Evolutionary conservation across 139 green algal genomes (phyloP).

Genomic region (Chlorella sp.): DNA sequence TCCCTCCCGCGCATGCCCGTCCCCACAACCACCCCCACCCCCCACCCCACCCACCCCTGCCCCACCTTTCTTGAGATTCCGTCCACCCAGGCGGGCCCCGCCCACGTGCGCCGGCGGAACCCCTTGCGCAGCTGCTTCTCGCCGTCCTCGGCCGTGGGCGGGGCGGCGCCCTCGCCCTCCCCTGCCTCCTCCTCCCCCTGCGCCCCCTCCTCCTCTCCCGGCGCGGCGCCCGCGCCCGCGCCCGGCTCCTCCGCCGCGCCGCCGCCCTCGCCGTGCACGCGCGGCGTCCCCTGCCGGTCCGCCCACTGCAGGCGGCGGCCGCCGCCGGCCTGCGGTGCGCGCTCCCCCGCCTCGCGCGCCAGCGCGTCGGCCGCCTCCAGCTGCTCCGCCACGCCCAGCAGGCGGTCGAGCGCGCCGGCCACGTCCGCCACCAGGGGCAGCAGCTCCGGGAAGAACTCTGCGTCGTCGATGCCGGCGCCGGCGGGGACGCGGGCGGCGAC

Average conservation of each 20-base stretch:
- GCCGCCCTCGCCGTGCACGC: not conserved
- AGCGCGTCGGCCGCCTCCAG: constrained; percentile 2
- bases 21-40: not conserved
- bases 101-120: constrained; percentile 62
- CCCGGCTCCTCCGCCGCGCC: not conserved
- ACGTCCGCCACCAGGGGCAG: constrained; percentile 42
- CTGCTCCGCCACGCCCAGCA: constrained; percentile 38
- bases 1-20: not conserved
- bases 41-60: not conserved
- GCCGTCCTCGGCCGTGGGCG: too few relatives aligned
- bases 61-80: constrained; percentile 32
- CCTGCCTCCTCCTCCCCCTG: constrained; percentile 7
- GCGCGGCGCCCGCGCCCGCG: not conserved
- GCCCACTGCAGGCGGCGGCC: constrained; percentile 17
- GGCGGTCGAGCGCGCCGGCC: constrained; percentile 37
- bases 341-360: not conserved
- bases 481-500: not conserved
- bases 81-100: constrained; percentile 67
- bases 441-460: constrained; percentile 68
- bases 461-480: constrained; percentile 49
- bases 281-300: constrained; percentile 7
- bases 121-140: constrained; percentile 66
- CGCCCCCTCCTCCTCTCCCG: constrained; percentile 6
- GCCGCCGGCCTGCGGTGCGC: not conserved
- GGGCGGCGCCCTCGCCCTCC: constrained; percentile 23